Evolutionary conservation across 495 filamentous ascomycete species (phyloP), one percentile per base, ranked within the genome.

Genomic region (Penicillium herquei): DNA sequence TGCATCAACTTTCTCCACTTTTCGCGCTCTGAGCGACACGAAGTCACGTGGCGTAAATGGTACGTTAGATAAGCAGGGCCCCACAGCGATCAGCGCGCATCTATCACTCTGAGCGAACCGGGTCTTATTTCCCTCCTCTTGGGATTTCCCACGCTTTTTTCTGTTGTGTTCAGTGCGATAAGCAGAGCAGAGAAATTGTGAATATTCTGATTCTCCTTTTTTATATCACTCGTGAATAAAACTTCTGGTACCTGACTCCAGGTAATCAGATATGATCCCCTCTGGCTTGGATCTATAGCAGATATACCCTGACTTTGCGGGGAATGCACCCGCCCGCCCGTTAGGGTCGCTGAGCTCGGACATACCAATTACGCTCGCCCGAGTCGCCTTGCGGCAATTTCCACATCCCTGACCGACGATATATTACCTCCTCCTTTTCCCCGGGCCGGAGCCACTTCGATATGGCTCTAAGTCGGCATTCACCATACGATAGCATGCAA

Each of bases 1-100:
- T 52, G 51, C 37, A 51, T 65, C 62, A 53, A 60, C 54, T 54
- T 58, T 58, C 56, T 51, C 49, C 57, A 60, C 52, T 58, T 52
- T 35, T 21, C 69, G 69, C 67, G 67, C 58, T 13, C 51, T 44
- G 58, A 46, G 58, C 52, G 54, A 70, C 69, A 65, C 67, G 69
- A 65, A 62, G 47, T 67, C 69, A 72, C 67, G 65, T 72, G 67
- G 1, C 21, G 7, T 9, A n/a, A 42, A 52, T 34, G 21, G 17
- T 14, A 32, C 9, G 51, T 54, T 26, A 55, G 10, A 30, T 52
- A 54, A 59, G 56, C 45, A 16, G 26, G 7, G 54, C 51, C 56
- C 57, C 64, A 61, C 52, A 54, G 9, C 32, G 65, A 64, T 67
- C 61, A 51, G 51, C 61, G 49, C 37, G 16, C 45, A 42, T 30